Evolutionary conservation across 495 filamentous ascomycete species (phyloP), one percentile per base, ranked within the genome.

Genomic region (Penicillium macrosclerotiorum): DNA sequence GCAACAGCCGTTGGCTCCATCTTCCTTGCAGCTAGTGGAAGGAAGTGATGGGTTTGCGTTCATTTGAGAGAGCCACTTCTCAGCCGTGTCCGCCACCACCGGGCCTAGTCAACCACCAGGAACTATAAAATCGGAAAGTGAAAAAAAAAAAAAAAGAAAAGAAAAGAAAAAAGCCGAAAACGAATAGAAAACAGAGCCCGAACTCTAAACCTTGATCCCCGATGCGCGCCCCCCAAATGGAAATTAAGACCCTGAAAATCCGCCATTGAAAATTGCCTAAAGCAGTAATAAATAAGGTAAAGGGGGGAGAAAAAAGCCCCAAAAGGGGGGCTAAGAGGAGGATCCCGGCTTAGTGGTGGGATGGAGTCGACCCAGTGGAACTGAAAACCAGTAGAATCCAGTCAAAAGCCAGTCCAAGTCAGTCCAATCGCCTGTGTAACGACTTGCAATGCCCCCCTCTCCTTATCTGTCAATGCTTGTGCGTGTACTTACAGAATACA

Each of bases 201-300:
- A 43, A 46, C 45, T 37, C 45, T 51, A 56, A 58, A 49, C 41
- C 31, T 30, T 40, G 46, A 56, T 39, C 33, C 39, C 38, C 42
- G 27, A n/a, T n/a, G 26, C 30, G 16, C 18, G 18, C n/a, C 32
- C 16, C 43, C 29, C 11, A 50, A 57, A 38, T 14, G 36, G 54
- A 47, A 49, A 31, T 37, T 32, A 26, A 51, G 53, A 57, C 57
- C 57, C 57, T 58, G 50, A 49, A 49, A 54, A 56, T 55, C 44
- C 29, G 39, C 38, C n/a, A n/a, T n/a, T n/a, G n/a, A n/a, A n/a
- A n/a, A 13, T 6, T 38, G 17, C 36, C 34, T n/a, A n/a, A n/a
- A n/a, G n/a, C n/a, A n/a, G n/a, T n/a, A n/a, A n/a, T n/a, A n/a
- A n/a, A n/a, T n/a, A n/a, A 27, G 22, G 11, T 18, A 46, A 49